Evolutionary conservation across 495 filamentous ascomycete genomes (phyloP), one percentile per base, ranked within the genome.

Genomic region (Patellaria atrata): DNA sequence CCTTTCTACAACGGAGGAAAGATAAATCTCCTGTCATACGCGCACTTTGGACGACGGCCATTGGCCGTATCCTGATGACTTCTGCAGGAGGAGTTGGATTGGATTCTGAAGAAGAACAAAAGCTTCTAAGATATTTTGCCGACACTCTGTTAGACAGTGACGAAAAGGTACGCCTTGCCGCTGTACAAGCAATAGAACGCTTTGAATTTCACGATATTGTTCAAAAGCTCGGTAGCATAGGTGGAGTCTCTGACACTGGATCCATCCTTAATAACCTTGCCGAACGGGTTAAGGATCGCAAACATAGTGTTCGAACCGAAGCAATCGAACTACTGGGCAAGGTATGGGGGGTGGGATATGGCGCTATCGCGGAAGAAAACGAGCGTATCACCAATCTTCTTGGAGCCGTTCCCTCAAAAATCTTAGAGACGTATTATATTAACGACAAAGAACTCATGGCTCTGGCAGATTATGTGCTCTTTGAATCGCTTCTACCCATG

Each of bases 281-380:
- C 17, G 87, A 94, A 42, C 73, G 89, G 39, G 79, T 80, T 27
- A 82, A 86, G 51, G 91, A 99, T 58, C 74, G 72, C 29, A 89
- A 80, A 50, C 76, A 75, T 11, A 65, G 69, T 22, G 77, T 99
- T 9, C 76, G 87, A 33, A 71, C 75, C 33, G 86, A 83, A 41
- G 85, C 79, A 19, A 93, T 92, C 74, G 75, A 70, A 22, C 67
- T 84, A 19, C 58, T 96, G 9, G 79, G 73, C 13, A 75, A 77
- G 29, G 77, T 94, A 26, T 99, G 89, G 89, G 89, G 78, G 8
- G 84, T 87, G 31, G 87, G 82, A 1, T 73, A 73, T 13, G 81
- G 84, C 14, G 85, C 94, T 41, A 78, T 99, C 41, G 75, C 81
- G 26, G 73, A 75, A 27, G 82, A 80, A 12, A 78, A 87, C 43